Conservation (phyloP, 2,329 filamentous ascomycete species). For the Graphiopsis chlorocephala region DNA sequence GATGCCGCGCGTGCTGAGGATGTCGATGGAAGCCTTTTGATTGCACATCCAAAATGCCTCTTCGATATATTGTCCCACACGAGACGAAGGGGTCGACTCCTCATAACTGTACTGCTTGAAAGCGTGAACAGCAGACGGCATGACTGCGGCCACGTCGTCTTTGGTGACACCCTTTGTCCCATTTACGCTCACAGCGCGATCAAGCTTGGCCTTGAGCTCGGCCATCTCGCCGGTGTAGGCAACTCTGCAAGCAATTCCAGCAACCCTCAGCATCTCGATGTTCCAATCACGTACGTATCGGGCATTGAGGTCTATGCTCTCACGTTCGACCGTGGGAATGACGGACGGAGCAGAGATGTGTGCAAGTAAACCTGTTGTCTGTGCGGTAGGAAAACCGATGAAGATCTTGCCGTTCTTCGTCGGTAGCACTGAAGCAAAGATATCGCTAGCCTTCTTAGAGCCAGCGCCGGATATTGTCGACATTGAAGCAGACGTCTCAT, state of each 20-base stretch:
- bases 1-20: conserved; percentile 84
- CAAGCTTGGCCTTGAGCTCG: conserved; percentile 59
- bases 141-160: conserved; percentile 63
- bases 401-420: conserved; percentile 89
- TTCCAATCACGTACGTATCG: conserved; percentile 96
- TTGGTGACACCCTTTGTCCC: conserved; percentile 51
- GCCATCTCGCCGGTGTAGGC: conserved; percentile 86
- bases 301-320: conserved; percentile 95
- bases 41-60: conserved; percentile 96
- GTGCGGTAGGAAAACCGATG: conserved; percentile 95
- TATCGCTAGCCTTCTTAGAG: conserved; percentile 63
- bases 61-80: conserved; percentile 83
- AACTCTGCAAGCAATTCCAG: conserved; percentile 84
- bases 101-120: conserved; percentile 83
- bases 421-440: conserved; percentile 87
- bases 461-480: conserved; percentile 48
- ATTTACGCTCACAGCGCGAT: conserved; percentile 36
- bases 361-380: conserved; percentile 90
- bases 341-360: conserved; percentile 95
- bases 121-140: conserved; percentile 78
- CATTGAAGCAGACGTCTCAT: conserved; percentile 69
- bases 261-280: conserved; percentile 83
- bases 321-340: conserved; percentile 94
- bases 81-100: conserved; percentile 83
- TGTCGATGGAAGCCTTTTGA: conserved; percentile 75